Evolutionary conservation across 257 asterid genomes (phyloP), one percentile per base, ranked within the genome.

Genomic region (Salvia miltiorrhiza): DNA sequence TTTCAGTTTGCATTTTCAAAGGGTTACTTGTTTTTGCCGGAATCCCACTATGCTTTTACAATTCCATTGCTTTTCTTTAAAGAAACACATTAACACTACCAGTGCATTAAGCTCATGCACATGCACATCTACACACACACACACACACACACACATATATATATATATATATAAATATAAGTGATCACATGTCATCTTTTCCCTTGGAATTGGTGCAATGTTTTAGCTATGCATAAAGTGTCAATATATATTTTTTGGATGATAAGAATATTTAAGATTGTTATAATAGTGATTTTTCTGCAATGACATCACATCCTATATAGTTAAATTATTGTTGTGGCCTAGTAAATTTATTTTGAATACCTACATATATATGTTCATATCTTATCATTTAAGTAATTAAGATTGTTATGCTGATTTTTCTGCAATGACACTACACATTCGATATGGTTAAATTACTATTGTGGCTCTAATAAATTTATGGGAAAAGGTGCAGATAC

Each of bases 11-110:
- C 74, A 48, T 24, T 79, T 37, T 35, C 47, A 0, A 32, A 52
- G 28, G 59, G 16, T 68, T 53, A 56, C 80, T 74, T 77, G 54
- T 47, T 59, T 62, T n/a, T 87, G 82, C 30, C 77, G 90, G 61
- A 16, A 58, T 35, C 47, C 9, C 14, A 58, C 16, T 16, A 58
- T 58, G 17, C n/a, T 33, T 33, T 58, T 33, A 58, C 21, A 33
- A 32, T 33, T 4, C 30, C 4, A 58, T 58, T 58, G 47, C 65
- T 58, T 58, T 32, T 57, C 64, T 57, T 35, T 45, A 4, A 59
- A 59, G 48, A 58, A 33, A 56, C n/a, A 30, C n/a, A n/a, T n/a
- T n/a, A n/a, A 57, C 9, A 13, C n/a, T n/a, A 32, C 63, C 21
- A 54, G 10, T 54, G 12, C 13, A 12, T 24, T 26, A 28, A 45